A percentile compares a stretch with the other conserved stretches of the same genome.
Conservation (phyloP, 108 stramenopile genomes). For the Cyclotella kingstonii region DNA sequence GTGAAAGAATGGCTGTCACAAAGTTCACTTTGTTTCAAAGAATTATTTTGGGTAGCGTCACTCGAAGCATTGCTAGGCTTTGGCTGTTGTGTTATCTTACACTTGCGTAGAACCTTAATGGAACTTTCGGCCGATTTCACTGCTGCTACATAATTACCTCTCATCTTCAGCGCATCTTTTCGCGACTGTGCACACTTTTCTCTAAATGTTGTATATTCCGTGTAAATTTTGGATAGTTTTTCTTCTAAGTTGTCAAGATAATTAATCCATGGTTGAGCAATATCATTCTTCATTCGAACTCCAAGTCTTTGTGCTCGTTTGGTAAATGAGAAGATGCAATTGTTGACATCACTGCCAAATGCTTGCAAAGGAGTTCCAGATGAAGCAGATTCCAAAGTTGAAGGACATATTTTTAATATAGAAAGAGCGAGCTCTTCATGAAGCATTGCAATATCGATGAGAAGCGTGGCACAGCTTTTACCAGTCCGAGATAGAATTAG, state of each 20-base stretch:
- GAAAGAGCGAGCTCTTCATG: constrained; percentile 28
- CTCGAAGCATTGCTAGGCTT: not conserved
- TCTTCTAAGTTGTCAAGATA: constrained; percentile 4
- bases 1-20: not conserved
- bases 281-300: constrained; percentile 5
- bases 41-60: not conserved
- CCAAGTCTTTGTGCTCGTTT: constrained; percentile 12
- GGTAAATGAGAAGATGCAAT: constrained; percentile 20
- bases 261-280: constrained; percentile 22
- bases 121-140: constrained; percentile 35
- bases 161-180: constrained; percentile 30
- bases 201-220: constrained; percentile 13
- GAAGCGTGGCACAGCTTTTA: constrained; percentile 16
- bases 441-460: constrained; percentile 23
- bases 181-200: constrained; percentile 16
- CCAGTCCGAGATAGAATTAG: constrained; percentile 24
- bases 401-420: constrained; percentile 10
- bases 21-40: not conserved
- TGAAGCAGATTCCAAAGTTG: constrained; percentile 10
- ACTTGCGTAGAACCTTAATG: constrained; percentile 17
- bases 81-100: not conserved
- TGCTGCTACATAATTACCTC: constrained; percentile 15
- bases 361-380: constrained; percentile 15
- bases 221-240: constrained; percentile 7
- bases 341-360: constrained; percentile 24